phyloP scores from a whole-genome alignment of 805 yeast species.

The Myxozyma neotropica region DNA sequence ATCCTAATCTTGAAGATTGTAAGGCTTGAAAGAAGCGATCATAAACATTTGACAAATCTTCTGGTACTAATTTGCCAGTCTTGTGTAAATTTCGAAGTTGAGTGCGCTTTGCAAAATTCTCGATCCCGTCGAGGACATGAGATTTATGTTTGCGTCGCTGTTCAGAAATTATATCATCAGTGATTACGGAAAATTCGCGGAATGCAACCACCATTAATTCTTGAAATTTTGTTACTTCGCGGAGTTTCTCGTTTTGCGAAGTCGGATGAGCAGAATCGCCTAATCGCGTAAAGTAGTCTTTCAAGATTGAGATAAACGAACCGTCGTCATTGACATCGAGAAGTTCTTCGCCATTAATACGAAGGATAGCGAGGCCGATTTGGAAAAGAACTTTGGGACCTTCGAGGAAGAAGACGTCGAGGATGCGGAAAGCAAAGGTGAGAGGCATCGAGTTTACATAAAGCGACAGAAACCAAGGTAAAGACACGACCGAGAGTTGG shows the following conservation, averaged over 20 bases:
- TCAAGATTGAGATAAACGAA: slow-evolving; percentile 79
- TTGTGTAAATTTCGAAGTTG: slow-evolving; percentile 85
- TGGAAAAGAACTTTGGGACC: slow-evolving; percentile 91
- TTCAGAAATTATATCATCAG: slow-evolving; percentile 70
- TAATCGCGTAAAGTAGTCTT: slow-evolving; percentile 74
- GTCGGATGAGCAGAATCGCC: slow-evolving; percentile 75
- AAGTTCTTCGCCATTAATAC: slow-evolving; percentile 83
- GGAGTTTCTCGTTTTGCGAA: slow-evolving; percentile 62
- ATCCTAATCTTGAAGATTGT: slow-evolving; percentile 59
- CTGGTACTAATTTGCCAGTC: slow-evolving; percentile 59
- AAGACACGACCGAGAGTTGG: slow-evolving; percentile 86
- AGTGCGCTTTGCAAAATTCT: slow-evolving; percentile 86
- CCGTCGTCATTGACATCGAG: slow-evolving; percentile 88
- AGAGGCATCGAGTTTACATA: slow-evolving; percentile 93
- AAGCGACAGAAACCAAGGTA: slow-evolving; percentile 94
- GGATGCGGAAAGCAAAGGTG: slow-evolving; percentile 85
- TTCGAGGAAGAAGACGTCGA: slow-evolving; percentile 86
- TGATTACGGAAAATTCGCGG: slow-evolving; percentile 80
- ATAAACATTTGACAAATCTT: slow-evolving; percentile 69
- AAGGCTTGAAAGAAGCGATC: slow-evolving; percentile 81
- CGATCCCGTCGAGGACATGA: slow-evolving; percentile 81
- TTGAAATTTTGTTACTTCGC: slow-evolving; percentile 80
- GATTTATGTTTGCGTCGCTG: slow-evolving; percentile 72
- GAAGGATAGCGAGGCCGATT: slow-evolving; percentile 86
- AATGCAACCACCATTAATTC: slow-evolving; percentile 89